Evolutionary conservation across 345 rosid genomes (phyloP).

Genomic region (Sonneratia alba): DNA sequence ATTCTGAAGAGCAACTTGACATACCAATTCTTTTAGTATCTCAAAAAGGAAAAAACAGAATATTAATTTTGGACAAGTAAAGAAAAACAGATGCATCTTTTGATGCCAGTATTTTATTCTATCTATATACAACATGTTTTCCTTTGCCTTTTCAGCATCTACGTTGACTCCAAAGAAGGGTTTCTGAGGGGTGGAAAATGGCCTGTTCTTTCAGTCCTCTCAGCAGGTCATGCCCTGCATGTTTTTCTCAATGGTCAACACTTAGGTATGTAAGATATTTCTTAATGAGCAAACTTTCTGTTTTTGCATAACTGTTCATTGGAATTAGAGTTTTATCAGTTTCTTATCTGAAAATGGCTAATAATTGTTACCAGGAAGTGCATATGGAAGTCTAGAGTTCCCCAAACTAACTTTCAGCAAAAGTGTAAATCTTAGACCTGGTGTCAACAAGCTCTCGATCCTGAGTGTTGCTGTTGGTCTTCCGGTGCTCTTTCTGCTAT

Average conservation of each 20-base stretch:
- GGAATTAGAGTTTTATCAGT: background rate
- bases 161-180: slow-evolving; percentile 22
- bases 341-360: background rate
- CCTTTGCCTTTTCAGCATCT: slow-evolving; percentile 17
- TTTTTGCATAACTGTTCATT: background rate
- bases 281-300: background rate
- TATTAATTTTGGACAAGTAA: no score
- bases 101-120: background rate
- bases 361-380: slow-evolving; percentile 44
- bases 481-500: slow-evolving; percentile 51
- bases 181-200: slow-evolving; percentile 25
- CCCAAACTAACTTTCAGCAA: slow-evolving; percentile 67
- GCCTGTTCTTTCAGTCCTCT: slow-evolving; percentile 29
- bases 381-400: slow-evolving; percentile 82
- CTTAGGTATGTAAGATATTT: slow-evolving; percentile 33
- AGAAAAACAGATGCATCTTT: no score
- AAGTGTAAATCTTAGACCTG: slow-evolving; percentile 76
- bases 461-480: slow-evolving; percentile 95
- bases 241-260: slow-evolving; percentile 78
- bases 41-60: no score
- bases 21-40: no score
- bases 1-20: no score
- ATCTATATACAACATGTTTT: background rate
- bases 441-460: slow-evolving; percentile 68
- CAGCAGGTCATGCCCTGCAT: slow-evolving; percentile 80